phyloP scores from a whole-genome alignment of 805 yeast genomes.

The Dipodascus geniculatus region DNA sequence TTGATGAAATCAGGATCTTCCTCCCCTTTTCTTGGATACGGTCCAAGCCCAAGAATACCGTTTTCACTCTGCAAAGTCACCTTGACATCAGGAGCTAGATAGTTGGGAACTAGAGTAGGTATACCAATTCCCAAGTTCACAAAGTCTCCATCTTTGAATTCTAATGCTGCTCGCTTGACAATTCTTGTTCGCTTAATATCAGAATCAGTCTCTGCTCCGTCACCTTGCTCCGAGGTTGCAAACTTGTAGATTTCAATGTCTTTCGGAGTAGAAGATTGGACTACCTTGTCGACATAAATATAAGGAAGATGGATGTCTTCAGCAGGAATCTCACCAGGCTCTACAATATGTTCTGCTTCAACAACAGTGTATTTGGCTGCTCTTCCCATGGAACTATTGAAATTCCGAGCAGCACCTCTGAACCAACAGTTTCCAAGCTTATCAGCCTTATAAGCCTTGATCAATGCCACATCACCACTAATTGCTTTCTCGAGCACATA shows the following conservation, averaged over 20 bases:
- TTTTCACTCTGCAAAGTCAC: slow-evolving; percentile 35
- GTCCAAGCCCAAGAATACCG: slow-evolving; percentile 34
- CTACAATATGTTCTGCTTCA: slow-evolving; percentile 36
- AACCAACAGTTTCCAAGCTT: slow-evolving; percentile 35
- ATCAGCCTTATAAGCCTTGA: slow-evolving; percentile 33
- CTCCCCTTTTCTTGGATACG: slow-evolving; percentile 27
- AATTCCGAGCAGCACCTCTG: slow-evolving; percentile 33
- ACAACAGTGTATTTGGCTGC: slow-evolving; percentile 33
- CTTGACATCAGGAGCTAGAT: slow-evolving; percentile 23
- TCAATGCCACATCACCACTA: slow-evolving; percentile 31
- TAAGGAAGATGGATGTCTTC: slow-evolving; percentile 35
- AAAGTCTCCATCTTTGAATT: slow-evolving; percentile 28
- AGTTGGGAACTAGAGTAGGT: slow-evolving; percentile 33
- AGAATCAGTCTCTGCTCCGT: slow-evolving; percentile 10
- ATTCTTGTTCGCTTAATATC: slow-evolving; percentile 25
- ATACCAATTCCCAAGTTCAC: slow-evolving; percentile 35
- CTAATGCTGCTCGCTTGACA: slow-evolving; percentile 31
- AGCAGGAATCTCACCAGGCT: slow-evolving; percentile 32
- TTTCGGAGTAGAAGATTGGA: slow-evolving; percentile 31
- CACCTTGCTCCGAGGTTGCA: slow-evolving; percentile 5
- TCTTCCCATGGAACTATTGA: slow-evolving; percentile 32
- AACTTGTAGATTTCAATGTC: slow-evolving; percentile 29
- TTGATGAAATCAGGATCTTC: slow-evolving; percentile 34
- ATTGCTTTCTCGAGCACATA: slow-evolving; percentile 31
- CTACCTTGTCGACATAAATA: slow-evolving; percentile 28